Base-by-base conservation (phyloP, 2,329 filamentous ascomycete species). In the Orbilia blumenaviensis region DNA sequence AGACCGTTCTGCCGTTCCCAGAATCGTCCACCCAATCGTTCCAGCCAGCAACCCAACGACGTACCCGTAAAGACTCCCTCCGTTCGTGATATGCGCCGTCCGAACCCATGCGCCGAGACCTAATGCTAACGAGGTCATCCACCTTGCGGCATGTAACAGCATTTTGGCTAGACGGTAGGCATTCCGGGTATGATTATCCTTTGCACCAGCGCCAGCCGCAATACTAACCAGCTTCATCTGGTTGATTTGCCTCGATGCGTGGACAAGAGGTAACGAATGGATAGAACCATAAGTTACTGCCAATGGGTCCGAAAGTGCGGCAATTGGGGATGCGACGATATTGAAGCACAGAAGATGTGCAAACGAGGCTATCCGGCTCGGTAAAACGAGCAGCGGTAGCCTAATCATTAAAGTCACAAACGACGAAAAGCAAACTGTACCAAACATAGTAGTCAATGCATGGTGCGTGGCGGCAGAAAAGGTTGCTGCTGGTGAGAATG, bases 51-150 rank as follows among this genome's bases (percentile, higher is more conserved):
- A 83, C 8, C 94, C 95, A 21, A 99, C 92, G 1, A 98, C 88
- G 81, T 98, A 99, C 1, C 94, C 95, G 82, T 99, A 99, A 23
- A 95, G 86, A 80, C 93, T 97, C 7, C 95, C 95, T 50, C 88
- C 88, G 60, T 90, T 82, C 0, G 97, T 85, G 83, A 91, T 90
- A 78, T 92, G 90, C 9, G 95, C 94, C 36, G 94, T 96, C 52
- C 92, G 91, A 7, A 98, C 92, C 95, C 95, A 99, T n/a, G 93
- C 94, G 2, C 92, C 94, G 81, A 98, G 96, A 0, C 94, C 94
- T 29, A 99, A 88, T 0, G 90, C 92, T 52, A 94, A 89, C 0
- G 93, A 92, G 89, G 97, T 96, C 81, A 97, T 91, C 81, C 94
- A 92, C 16, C 94, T 89, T 0, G 93, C 95, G 2, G 94, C 93